These are phyloP conservation scores for Orbilia blumenaviensis DNA, from an alignment of 2,329 filamentous ascomycete genomes.

Conservation along the genomic window DNA sequence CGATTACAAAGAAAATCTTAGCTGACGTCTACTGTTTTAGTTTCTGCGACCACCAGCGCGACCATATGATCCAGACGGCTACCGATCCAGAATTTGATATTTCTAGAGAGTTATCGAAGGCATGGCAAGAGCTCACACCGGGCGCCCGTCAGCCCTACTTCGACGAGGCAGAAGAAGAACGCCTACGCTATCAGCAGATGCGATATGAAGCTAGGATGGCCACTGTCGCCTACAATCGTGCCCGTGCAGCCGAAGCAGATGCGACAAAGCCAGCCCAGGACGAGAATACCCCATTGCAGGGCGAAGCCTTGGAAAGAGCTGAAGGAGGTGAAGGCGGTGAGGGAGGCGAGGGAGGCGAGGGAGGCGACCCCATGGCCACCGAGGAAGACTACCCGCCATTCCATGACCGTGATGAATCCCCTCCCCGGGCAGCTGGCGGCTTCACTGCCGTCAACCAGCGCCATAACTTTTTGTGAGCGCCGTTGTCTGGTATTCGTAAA, in stretches of 20 bases:
- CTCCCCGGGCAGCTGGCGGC: conserved; percentile 53
- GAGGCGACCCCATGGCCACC: conserved; percentile 48
- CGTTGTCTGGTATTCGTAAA: background rate
- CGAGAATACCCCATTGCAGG: conserved; percentile 30
- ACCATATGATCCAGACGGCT: conserved; percentile 56
- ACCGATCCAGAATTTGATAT: conserved; percentile 58
- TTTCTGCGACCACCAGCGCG: conserved; percentile 58
- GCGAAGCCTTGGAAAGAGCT: conserved; percentile 50
- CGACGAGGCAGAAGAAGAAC: conserved; percentile 57
- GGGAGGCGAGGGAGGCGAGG: too few species aligned
- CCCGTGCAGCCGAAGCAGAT: conserved; percentile 53
- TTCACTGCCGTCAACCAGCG: conserved; percentile 57
- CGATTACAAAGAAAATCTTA: too few species aligned
- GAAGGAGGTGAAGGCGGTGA: conserved; percentile 38
- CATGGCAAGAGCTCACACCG: conserved; percentile 57
- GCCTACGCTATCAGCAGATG: conserved; percentile 56
- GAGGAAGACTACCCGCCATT: conserved; percentile 51
- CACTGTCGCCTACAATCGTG: conserved; percentile 53
- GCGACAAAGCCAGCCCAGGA: conserved; percentile 5
- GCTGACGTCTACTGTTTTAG: conserved; percentile 47
- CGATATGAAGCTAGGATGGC: conserved; percentile 56
- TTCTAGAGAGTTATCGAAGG: conserved; percentile 58
- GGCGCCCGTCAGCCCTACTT: conserved; percentile 58
- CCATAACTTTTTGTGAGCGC: conserved; percentile 40
- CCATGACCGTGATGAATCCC: conserved; percentile 44